Base-by-base conservation (phyloP, 352 stramenopile species). In the Globisporangium orthogonon region DNA sequence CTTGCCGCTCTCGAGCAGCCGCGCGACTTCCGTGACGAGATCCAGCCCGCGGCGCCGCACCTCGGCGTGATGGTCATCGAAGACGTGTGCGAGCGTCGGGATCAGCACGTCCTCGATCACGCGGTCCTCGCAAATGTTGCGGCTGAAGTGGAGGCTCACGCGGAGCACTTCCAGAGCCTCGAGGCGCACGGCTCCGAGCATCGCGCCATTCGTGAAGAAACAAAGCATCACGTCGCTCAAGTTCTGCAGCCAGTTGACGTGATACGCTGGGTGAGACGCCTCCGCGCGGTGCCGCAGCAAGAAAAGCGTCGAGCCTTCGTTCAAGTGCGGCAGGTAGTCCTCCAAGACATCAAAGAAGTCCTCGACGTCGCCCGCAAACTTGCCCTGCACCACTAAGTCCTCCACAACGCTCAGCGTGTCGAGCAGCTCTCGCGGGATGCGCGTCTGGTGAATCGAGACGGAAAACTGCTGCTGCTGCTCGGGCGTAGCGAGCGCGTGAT, bases 61-160 rank as follows among this genome's bases (percentile, higher is more conserved):
- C 6, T 73, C 71, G 0, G 67, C 43, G 33, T 89, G 74, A 15
- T 68, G 58, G 54, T 95, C 86, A 61, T 90, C 71, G 60, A 91
- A 94, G 7, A 93, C 67, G 31, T 83, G 69, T 7, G 61, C 56
- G 35, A 95, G 63, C 29, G 71, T 78, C 17, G 86, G 86, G 23
- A 94, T 60, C 14, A 94, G 50, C 11, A 95, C 74, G 62, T 95
- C 83, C 69, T 95, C 85, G 35, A 94, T 83, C 10, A 95, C 79
- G 28, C 82, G 78, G 50, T 93, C 84, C 60, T 95, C 86, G 50
- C 80, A 92, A 6, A 94, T 74, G 58, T 91, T 85, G 14, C 83
- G 76, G 63, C 86, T 91, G 43, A 77, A 76, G 54, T 70, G 82
- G 17, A 95, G 61, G 44, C 86, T 94, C n/a, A 76, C 63, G 23